These are phyloP conservation scores for Trichoderma guizhouense DNA, from an alignment of 2,329 filamentous ascomycete genomes.

Conservation along the genomic window DNA sequence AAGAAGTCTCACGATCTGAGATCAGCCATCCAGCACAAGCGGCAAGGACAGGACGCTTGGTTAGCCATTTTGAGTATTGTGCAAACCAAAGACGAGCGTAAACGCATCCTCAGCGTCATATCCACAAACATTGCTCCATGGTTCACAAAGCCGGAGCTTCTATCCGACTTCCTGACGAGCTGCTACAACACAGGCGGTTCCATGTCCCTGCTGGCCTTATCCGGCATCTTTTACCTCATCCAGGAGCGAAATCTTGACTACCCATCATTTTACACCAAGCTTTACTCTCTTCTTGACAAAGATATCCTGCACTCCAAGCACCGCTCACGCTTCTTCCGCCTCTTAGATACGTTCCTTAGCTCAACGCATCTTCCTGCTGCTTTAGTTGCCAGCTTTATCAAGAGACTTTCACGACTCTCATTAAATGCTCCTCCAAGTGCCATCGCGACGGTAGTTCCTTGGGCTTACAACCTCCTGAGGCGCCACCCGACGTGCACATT, in stretches of 20 bases:
- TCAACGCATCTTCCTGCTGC: slow-evolving; percentile 90
- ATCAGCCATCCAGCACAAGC: slow-evolving; percentile 69
- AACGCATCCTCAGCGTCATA: slow-evolving; percentile 71
- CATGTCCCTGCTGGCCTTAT: slow-evolving; percentile 81
- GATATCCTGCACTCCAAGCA: slow-evolving; percentile 91
- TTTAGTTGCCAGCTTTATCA: slow-evolving; percentile 93
- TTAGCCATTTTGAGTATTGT: slow-evolving; percentile 67
- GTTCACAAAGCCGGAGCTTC: slow-evolving; percentile 81
- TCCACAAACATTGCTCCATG: slow-evolving; percentile 78
- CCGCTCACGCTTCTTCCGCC: slow-evolving; percentile 86
- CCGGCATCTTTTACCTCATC: slow-evolving; percentile 93
- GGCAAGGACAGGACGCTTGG: slow-evolving; percentile 83
- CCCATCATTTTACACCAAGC: slow-evolving; percentile 85
- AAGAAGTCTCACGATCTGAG: slow-evolving; percentile 65
- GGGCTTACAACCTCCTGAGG: slow-evolving; percentile 92
- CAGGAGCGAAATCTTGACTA: slow-evolving; percentile 94
- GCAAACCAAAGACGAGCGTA: slow-evolving; percentile 70
- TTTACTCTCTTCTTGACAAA: slow-evolving; percentile 87
- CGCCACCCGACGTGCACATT: slow-evolving; percentile 88
- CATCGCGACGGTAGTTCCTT: slow-evolving; percentile 84
- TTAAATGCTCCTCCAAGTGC: slow-evolving; percentile 87
- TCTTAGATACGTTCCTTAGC: slow-evolving; percentile 83
- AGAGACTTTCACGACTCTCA: slow-evolving; percentile 78
- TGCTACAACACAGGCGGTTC: slow-evolving; percentile 85
- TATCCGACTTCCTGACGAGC: slow-evolving; percentile 96